Evolutionary conservation across 1,284 basidiomycete genomes (phyloP), one percentile per base, ranked within the genome.

Genomic region (Fomitopsis schrenkii): DNA sequence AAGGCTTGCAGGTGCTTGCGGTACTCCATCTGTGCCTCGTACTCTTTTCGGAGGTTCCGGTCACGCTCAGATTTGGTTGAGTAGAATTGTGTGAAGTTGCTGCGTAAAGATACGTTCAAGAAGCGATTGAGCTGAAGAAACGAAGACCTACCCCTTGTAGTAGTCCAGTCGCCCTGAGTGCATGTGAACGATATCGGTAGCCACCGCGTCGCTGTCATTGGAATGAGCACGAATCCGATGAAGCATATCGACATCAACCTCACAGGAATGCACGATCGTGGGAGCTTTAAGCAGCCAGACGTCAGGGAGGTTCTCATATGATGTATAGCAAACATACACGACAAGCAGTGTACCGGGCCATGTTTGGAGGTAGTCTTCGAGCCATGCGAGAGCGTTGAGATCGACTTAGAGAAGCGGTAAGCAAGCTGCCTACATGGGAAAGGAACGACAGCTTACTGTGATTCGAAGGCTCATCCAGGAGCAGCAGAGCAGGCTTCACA

Each of bases 21-120:
- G 75, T 99, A 98, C 36, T 93, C 88, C 83, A 97, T 87, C 76
- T 98, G 96, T 0, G 95, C 84, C 59, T 99, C 97, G 74, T 97
- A 98, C 75, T 98, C 95, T 76, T 95, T 95, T 66, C 86, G 87
- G 74, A 97, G 81, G 71, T 97, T 96, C 64, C 89, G 88, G 64
- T 95, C 90, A 35, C 97, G 90, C 73, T 99, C 97, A 10, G 91
- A 93, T 76, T 98, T 97, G 28, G 97, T 99, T 3, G 97, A 96
- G 75, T 99, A 98, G 83, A 99, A 99, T 72, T 98, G 95, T 1
- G 93, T 90, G 76, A 99, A 99, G 79, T 99, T 98, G 68, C 96
- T 97, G 33, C 19, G 40, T 26, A n/a, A 42, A 56, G 59, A 59
- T 59, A 42, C 50, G 44, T 38, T 35, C 59, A 44, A 61, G 17